Evolutionary conservation across 2,329 filamentous ascomycete genomes (phyloP).

Genomic region (Fusarium nygamai): DNA sequence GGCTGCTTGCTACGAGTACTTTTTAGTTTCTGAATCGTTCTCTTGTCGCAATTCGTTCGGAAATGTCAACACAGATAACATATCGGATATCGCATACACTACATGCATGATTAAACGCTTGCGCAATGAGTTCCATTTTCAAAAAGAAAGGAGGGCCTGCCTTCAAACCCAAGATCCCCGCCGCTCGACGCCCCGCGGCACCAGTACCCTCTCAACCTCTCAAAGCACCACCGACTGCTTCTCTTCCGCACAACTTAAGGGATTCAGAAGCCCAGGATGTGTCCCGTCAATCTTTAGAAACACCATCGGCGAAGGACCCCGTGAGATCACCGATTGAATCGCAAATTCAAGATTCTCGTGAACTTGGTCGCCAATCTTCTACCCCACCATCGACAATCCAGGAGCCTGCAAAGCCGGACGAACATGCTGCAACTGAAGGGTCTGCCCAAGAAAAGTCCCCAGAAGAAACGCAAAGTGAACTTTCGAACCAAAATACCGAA

Average conservation of each 20-base stretch:
- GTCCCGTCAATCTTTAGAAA: constrained; percentile 2
- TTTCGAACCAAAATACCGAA: neutral
- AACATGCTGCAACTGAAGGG: neutral
- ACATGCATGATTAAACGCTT: constrained; percentile 17
- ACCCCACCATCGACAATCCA: constrained; percentile 38
- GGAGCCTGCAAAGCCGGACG: constrained; percentile 26
- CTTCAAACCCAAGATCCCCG: constrained; percentile 77
- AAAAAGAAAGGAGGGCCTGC: constrained; percentile 71
- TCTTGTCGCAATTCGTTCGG: constrained; percentile 1
- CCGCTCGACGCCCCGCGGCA: constrained; percentile 60
- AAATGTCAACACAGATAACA: constrained; percentile 32
- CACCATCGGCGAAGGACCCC: neutral
- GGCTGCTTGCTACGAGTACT: constrained; percentile 29
- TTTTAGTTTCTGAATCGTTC: constrained; percentile 23
- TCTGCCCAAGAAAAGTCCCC: neutral
- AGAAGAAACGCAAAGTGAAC: neutral
- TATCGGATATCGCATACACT: constrained; percentile 11
- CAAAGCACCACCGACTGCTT: constrained; percentile 27
- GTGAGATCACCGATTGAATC: constrained; percentile 1
- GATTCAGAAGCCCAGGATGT: constrained; percentile 21
- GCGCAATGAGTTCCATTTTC: constrained; percentile 72
- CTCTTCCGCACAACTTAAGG: constrained; percentile 19
- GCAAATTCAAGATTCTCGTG: constrained; percentile 13
- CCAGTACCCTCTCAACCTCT: constrained; percentile 43
- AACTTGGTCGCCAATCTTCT: constrained; percentile 29